These are phyloP conservation scores for Microthlaspi erraticum DNA, from an alignment of 345 rosid species.

Conservation along the genomic window DNA sequence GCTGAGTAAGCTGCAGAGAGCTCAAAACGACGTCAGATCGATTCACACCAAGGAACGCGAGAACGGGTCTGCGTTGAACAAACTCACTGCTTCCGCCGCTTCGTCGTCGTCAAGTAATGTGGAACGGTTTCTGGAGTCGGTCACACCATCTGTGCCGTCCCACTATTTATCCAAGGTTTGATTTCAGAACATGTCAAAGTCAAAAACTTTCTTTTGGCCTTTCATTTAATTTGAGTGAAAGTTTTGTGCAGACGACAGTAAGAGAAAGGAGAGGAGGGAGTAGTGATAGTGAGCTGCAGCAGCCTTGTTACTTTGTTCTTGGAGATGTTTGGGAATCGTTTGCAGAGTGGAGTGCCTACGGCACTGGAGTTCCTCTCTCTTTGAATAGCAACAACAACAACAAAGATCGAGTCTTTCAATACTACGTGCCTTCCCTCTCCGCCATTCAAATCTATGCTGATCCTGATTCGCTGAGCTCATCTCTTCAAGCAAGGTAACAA, in stretches of 20 bases:
- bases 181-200: constrained; percentile 22
- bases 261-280: constrained; percentile 44
- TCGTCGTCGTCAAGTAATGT: constrained; percentile 51
- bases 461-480: constrained; percentile 45
- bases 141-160: constrained; percentile 56
- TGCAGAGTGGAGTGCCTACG: constrained; percentile 83
- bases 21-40: constrained; percentile 52
- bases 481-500: constrained; percentile 54
- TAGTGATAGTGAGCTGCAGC: constrained; percentile 44
- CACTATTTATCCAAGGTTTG: constrained; percentile 63
- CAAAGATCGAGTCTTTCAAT: constrained; percentile 66
- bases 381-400: constrained; percentile 46
- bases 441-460: constrained; percentile 69
- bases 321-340: constrained; percentile 87
- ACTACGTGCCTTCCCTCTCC: constrained; percentile 73
- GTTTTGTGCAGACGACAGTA: constrained; percentile 48
- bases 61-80: constrained; percentile 26
- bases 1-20: constrained; percentile 51
- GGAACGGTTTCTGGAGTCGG: constrained; percentile 58
- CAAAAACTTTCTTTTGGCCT: constrained; percentile 10
- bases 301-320: constrained; percentile 59
- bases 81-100: constrained; percentile 36
- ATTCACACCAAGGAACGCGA: constrained; percentile 35
- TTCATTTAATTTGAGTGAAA: background rate
- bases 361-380: constrained; percentile 73